Base-by-base conservation (phyloP, 192 early-diverging fungal genomes). In the Backusella psychrophila region DNA sequence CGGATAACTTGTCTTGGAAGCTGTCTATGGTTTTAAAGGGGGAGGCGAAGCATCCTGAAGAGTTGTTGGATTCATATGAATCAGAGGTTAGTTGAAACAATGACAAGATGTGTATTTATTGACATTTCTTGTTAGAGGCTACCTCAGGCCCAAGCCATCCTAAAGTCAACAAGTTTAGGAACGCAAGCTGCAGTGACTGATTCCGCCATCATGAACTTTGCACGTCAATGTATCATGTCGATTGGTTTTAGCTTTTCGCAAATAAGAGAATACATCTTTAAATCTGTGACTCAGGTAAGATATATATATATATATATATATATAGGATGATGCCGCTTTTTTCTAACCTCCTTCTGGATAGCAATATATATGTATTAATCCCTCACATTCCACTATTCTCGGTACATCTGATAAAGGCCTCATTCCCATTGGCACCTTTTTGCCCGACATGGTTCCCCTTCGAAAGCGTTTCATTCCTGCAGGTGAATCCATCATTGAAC, bases 1-100 rank as follows among this genome's bases (percentile, higher is more conserved):
- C 81, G 3, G 66, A 81, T 29, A 85, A 86, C 34, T 44, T 88
- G n/a, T 80, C 81, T 15, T 88, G 87, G 87, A 88, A 86, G 56
- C 56, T 88, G 14, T 80, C 87, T 0, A 44, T 77, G 9, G 85
- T 84, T 1, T 42, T 86, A 17, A 81, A 83, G 0, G 75, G 76
- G 21, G 41, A 56, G n/a, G 77, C 75, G 0, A 49, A 41, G 0
- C 69, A 75, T 17, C 78, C 79, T 14, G 77, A 78, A 29, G 36
- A 69, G 3, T 38, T 87, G 4, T 31, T 87, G 12, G 83, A 87
- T 23, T 77, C 83, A 0, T 87, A 85, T 53, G 66, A 23, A 12
- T 44, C 23, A 23, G 85, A 87, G 66, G 80, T 81, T 35, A 36
- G n/a, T n/a, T n/a, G n/a, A n/a, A 35, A 71, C 21, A 46, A 14